phyloP scores from a whole-genome alignment of 192 early-diverging fungal species.

The Pilobolus umbonatus region DNA sequence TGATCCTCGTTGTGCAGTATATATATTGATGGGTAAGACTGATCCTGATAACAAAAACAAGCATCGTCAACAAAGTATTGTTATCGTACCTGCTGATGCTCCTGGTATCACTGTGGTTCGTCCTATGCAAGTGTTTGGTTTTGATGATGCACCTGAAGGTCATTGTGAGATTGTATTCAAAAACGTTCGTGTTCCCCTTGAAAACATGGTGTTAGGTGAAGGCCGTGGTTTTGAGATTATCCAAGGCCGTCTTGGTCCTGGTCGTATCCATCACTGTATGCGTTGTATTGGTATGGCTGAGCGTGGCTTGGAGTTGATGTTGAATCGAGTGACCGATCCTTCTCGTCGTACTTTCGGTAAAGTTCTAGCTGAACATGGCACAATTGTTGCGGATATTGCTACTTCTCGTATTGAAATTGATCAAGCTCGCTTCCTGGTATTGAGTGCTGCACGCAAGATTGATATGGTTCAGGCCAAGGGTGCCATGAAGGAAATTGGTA shows the following conservation, averaged over 20 bases:
- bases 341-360: constrained; percentile 85
- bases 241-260: constrained; percentile 94
- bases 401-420: constrained; percentile 88
- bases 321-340: constrained; percentile 75
- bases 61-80: constrained; percentile 86
- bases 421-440: constrained; percentile 86
- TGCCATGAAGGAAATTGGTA: constrained; percentile 91
- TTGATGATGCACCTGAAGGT: constrained; percentile 95
- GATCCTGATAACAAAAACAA: constrained; percentile 57
- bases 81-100: constrained; percentile 82
- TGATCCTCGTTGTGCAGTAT: constrained; percentile 91
- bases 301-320: constrained; percentile 82
- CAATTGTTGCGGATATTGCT: constrained; percentile 76
- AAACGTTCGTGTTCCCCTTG: constrained; percentile 79
- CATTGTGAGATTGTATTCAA: constrained; percentile 93
- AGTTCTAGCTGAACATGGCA: constrained; percentile 77
- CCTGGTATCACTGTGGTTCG: constrained; percentile 81
- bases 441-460: constrained; percentile 87
- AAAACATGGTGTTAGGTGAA: constrained; percentile 89
- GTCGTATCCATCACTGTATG: constrained; percentile 99
- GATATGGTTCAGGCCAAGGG: constrained; percentile 83
- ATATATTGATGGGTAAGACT: constrained; percentile 88
- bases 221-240: constrained; percentile 99
- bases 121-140: constrained; percentile 86
- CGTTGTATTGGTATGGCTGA: constrained; percentile 91